Percentiles rank a stretch among this genome's conserved stretches.
Evolutionary conservation across 495 filamentous ascomycete species (phyloP).

Genomic region (Podospora bellae-mahoneyi): DNA sequence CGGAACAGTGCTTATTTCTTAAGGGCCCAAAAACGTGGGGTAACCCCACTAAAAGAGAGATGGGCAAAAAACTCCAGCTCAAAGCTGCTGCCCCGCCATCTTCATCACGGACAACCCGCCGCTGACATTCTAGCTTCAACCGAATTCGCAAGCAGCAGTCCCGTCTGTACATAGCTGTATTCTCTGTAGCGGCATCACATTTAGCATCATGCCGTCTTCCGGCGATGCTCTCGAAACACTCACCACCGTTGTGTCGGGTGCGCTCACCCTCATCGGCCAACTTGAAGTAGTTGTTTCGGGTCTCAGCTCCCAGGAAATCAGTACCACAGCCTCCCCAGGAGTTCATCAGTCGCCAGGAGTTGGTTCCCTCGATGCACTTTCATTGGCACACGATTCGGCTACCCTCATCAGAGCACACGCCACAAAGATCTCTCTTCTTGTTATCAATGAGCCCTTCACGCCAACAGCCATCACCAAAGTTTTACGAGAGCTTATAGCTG

Average conservation of each 20-base stretch:
- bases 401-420: slow-evolving; percentile 71
- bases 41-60: neutral
- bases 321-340: neutral
- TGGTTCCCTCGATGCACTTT: slow-evolving; percentile 41
- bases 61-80: neutral
- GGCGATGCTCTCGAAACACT: slow-evolving; percentile 25
- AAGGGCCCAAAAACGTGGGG: neutral
- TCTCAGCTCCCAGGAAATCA: slow-evolving; percentile 22
- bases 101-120: neutral
- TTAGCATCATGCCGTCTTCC: slow-evolving; percentile 23
- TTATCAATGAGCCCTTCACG: slow-evolving; percentile 81
- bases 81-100: slow-evolving; percentile 4
- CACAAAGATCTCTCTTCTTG: slow-evolving; percentile 80
- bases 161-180: neutral
- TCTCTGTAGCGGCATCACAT: neutral
- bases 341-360: neutral
- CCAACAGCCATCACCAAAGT: slow-evolving; percentile 66
- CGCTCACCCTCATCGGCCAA: slow-evolving; percentile 34
- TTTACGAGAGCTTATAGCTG: slow-evolving; percentile 60
- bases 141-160: neutral
- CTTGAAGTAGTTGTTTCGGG: slow-evolving; percentile 36
- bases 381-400: slow-evolving; percentile 62
- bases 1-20: neutral
- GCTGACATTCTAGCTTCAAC: neutral
- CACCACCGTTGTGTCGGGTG: slow-evolving; percentile 23